Evolutionary conservation across 768 basidiomycete genomes (phyloP).

Genomic region (Dictyophora rubrovolvata): DNA sequence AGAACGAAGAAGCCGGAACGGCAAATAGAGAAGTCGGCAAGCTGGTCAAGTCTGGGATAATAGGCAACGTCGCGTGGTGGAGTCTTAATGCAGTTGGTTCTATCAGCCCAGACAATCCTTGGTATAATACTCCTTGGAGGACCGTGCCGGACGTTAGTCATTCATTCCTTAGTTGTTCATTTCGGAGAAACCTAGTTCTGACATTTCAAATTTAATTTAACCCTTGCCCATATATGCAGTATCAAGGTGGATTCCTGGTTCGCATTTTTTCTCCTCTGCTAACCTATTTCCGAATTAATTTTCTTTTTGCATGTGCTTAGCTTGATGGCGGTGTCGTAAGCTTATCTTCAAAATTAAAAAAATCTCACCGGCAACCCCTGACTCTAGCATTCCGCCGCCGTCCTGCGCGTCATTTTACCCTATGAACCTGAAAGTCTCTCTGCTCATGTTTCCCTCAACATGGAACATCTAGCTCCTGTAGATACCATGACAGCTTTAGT

Average conservation of each 20-base stretch:
- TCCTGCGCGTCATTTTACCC: slow-evolving; percentile 51
- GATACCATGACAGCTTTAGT: slow-evolving; percentile 64
- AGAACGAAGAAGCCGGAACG: slow-evolving; percentile 66
- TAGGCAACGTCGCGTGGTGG: slow-evolving; percentile 67
- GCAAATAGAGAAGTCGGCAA: slow-evolving; percentile 38
- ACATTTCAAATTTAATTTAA: background rate
- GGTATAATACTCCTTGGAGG: slow-evolving; percentile 78
- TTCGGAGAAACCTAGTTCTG: slow-evolving; percentile 3
- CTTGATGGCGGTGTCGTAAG: slow-evolving; percentile 73
- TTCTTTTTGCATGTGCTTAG: slow-evolving; percentile 25
- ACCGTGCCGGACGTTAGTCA: slow-evolving; percentile 64
- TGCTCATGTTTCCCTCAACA: slow-evolving; percentile 57
- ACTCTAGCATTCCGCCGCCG: slow-evolving; percentile 54
- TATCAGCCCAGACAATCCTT: slow-evolving; percentile 55
- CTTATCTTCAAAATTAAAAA: slow-evolving; percentile 13
- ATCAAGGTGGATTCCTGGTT: slow-evolving; percentile 77
- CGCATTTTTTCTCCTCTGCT: slow-evolving; percentile 24
- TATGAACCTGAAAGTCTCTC: slow-evolving; percentile 40
- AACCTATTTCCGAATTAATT: slow-evolving; percentile 8
- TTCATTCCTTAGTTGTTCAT: background rate
- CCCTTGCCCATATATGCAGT: slow-evolving; percentile 27
- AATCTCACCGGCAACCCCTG: background rate
- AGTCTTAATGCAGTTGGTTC: slow-evolving; percentile 40
- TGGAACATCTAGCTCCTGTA: slow-evolving; percentile 61
- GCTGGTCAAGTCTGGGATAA: slow-evolving; percentile 45